Percentiles rank a stretch among this genome's conserved stretches.
These are phyloP conservation scores for Xylaria digitata DNA, from an alignment of 2,329 filamentous ascomycete species.

Conservation along the genomic window DNA sequence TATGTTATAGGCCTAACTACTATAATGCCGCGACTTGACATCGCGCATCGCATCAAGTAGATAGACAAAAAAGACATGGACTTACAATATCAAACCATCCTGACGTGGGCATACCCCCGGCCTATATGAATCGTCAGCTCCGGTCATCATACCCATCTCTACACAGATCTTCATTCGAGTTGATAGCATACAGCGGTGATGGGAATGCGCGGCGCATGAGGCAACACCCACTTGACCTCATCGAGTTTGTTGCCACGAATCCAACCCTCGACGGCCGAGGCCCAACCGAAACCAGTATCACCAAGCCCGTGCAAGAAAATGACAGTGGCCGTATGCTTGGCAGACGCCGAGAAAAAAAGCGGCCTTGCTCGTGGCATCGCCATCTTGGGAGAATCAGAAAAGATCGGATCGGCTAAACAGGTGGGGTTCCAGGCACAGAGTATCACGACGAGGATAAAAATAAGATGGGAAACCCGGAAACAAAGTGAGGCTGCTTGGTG, in stretches of 20 bases:
- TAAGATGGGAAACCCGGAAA: background rate
- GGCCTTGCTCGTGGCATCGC: conserved; percentile 45
- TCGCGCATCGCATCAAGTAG: background rate
- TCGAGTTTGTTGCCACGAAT: conserved; percentile 81
- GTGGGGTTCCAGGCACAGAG: conserved; percentile 16
- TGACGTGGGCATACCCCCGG: conserved; percentile 82
- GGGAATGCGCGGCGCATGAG: conserved; percentile 86
- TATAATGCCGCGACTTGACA: conserved; percentile 12
- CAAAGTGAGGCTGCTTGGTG: conserved; percentile 1
- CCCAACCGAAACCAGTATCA: conserved; percentile 83
- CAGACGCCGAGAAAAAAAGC: conserved; percentile 47
- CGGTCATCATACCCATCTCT: background rate
- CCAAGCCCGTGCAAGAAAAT: conserved; percentile 95
- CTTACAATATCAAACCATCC: conserved; percentile 87
- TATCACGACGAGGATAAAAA: conserved; percentile 14
- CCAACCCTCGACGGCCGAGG: conserved; percentile 87
- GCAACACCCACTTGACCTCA: conserved; percentile 93
- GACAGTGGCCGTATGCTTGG: conserved; percentile 87
- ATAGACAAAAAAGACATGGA: background rate
- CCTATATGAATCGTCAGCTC: conserved; percentile 58
- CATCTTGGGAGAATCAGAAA: conserved; percentile 40
- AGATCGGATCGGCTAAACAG: conserved; percentile 25
- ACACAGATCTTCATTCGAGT: conserved; percentile 4
- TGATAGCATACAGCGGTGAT: conserved; percentile 76
- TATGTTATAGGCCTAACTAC: background rate